Evolutionary conservation across 2,329 filamentous ascomycete genomes (phyloP).

Genomic region (Beauveria scarabaeidicola): DNA sequence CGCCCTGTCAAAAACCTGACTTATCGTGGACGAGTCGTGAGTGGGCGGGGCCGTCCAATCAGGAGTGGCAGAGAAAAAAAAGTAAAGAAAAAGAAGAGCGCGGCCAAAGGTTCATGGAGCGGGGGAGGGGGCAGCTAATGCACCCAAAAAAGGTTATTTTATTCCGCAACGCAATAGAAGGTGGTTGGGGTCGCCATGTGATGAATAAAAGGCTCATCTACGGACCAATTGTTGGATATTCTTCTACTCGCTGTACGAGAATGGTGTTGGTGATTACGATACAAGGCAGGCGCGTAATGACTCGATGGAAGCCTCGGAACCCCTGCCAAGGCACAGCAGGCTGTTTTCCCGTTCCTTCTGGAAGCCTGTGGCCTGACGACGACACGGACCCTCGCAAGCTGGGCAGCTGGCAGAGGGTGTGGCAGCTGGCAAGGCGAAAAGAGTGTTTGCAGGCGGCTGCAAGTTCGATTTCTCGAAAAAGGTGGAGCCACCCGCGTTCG

Average conservation of each 20-base stretch:
- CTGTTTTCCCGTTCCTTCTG: not conserved
- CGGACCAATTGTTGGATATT: too few relatives aligned
- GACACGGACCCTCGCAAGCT: not conserved
- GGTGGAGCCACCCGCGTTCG: slow-evolving; percentile 3
- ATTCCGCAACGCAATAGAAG: not conserved
- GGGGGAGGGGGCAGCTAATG: slow-evolving; percentile 4
- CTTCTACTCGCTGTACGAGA: not conserved
- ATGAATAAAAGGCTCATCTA: not conserved
- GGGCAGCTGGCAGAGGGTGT: not conserved
- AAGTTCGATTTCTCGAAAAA: not conserved
- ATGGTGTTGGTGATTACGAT: not conserved
- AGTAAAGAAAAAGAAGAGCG: not conserved
- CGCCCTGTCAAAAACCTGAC: too few relatives aligned
- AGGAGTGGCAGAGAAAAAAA: not conserved
- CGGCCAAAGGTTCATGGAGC: not conserved
- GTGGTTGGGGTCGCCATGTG: not conserved
- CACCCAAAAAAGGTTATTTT: not conserved
- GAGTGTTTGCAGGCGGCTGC: not conserved
- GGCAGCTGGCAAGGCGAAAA: not conserved
- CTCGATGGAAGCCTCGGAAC: not conserved
- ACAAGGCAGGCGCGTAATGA: not conserved
- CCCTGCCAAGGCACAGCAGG: not conserved
- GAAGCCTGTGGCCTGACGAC: not conserved
- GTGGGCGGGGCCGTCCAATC: not conserved
- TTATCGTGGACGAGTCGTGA: not conserved